Evolutionary conservation across 2,329 filamentous ascomycete genomes (phyloP), one percentile per base, ranked within the genome.

Genomic region (Colletotrichum endophyticum): DNA sequence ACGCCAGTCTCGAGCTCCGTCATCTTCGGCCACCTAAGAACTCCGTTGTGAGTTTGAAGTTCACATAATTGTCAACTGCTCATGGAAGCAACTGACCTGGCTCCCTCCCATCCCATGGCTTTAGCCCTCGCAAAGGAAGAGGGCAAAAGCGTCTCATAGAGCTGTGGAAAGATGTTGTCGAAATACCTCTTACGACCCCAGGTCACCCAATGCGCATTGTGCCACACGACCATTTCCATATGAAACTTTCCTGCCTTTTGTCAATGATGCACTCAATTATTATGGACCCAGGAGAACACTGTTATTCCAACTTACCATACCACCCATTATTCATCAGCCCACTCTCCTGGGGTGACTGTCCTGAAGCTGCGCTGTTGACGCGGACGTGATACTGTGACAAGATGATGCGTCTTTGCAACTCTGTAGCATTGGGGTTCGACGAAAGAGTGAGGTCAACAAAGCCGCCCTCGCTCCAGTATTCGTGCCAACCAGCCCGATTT

Each of bases 11-110:
- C 63, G 0, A 78, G 66, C 11, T 92, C 90, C 12, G 87, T 90
- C 90, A 92, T 92, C 79, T 92, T 91, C 67, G 79, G 88, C 88
- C 80, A 86, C 66, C 82, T 75, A 5, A 4, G 3, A 27, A 15
- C 19, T 15, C 1, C 0, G 3, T 2, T 9, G 25, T 75, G 7
- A 75, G 53, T 15, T 30, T 7, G 6, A 49, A 3, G 4, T 4
- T 49, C 19, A 7, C 0, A 4, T 49, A 7, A 22, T 22, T n/a
- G 9, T n/a, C 0, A 49, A 49, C 5, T 49, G 44, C 44, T 13
- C 19, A 27, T n/a, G 3, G 2, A 13, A 5, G 27, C 5, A 25
- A 30, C 62, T 13, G 8, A 72, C 73, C 73, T 80, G 11, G 82
- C 82, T 19, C 83, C 83, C 1, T 80, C 79, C 76, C 83, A 84